These are phyloP conservation scores for Cenchrus americanus DNA, from an alignment of 176 grass and related monocot genomes.

Conservation along the genomic window DNA sequence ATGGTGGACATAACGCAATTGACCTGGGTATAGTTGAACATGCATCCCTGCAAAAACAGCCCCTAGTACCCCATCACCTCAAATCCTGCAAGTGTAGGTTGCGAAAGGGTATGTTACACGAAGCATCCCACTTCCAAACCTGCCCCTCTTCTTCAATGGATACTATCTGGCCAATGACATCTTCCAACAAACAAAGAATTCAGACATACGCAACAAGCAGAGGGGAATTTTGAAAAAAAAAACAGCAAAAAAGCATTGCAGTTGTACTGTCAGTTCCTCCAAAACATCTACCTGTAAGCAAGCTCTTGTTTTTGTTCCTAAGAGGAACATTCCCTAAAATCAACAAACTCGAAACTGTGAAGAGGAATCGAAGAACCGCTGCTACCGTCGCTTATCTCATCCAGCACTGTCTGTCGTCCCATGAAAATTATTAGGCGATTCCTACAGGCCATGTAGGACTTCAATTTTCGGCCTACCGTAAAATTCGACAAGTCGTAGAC, in stretches of 20 bases:
- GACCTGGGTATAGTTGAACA: not conserved
- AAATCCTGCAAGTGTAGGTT: slow-evolving; percentile 11
- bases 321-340: slow-evolving; percentile 14
- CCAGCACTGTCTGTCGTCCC: not conserved
- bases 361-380: not conserved
- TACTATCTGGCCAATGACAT: slow-evolving; percentile 31
- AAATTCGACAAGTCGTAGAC: slow-evolving; percentile 33
- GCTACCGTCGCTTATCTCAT: not conserved
- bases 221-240: no score
- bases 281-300: slow-evolving; percentile 8
- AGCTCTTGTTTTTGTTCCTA: not conserved
- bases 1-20: not conserved
- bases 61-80: not conserved
- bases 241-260: not conserved
- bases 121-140: not conserved
- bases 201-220: not conserved
- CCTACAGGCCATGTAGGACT: slow-evolving; percentile 25
- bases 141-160: not conserved
- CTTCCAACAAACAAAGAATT: slow-evolving; percentile 12
- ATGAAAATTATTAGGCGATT: slow-evolving; percentile 9
- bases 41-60: slow-evolving; percentile 36
- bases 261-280: not conserved
- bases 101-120: not conserved
- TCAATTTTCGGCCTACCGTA: not conserved
- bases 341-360: slow-evolving; percentile 33